These are phyloP conservation scores for Diaporthe sp. DNA, from an alignment of 2,329 filamentous ascomycete species.

Conservation along the genomic window DNA sequence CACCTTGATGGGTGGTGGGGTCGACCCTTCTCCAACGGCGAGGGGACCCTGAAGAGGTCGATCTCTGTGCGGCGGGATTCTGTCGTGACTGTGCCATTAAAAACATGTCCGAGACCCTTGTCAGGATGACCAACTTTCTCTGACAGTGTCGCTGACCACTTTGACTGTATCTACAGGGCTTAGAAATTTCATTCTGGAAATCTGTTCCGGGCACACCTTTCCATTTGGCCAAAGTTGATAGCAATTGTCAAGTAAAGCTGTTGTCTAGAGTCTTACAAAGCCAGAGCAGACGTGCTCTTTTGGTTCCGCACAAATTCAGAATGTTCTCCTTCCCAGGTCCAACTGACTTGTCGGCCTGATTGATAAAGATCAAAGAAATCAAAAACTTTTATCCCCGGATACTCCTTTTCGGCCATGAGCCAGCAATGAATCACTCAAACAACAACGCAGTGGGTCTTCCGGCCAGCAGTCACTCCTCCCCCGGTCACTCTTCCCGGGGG, in stretches of 20 bases:
- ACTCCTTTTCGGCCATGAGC: neutral
- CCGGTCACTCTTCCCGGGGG: no score
- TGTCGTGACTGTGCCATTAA: neutral
- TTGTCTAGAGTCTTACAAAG: neutral
- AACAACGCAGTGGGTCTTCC: neutral
- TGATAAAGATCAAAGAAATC: neutral
- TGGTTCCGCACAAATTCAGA: neutral
- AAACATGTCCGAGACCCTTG: no score
- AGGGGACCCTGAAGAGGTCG: neutral
- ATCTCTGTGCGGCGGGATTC: slow-evolving; percentile 2
- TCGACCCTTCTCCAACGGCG: neutral
- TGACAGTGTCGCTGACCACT: neutral
- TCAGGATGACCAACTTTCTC: neutral
- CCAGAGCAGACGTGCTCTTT: neutral
- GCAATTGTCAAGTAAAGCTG: neutral
- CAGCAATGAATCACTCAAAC: neutral
- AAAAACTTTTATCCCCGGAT: neutral
- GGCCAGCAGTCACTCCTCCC: neutral
- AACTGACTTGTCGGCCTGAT: neutral
- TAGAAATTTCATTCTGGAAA: no score
- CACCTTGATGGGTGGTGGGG: neutral
- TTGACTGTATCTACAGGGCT: neutral
- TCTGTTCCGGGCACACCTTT: no score
- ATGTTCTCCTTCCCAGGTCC: neutral
- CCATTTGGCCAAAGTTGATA: neutral